Base-by-base conservation (phyloP, 1,284 basidiomycete genomes). In the Grifola frondosa region DNA sequence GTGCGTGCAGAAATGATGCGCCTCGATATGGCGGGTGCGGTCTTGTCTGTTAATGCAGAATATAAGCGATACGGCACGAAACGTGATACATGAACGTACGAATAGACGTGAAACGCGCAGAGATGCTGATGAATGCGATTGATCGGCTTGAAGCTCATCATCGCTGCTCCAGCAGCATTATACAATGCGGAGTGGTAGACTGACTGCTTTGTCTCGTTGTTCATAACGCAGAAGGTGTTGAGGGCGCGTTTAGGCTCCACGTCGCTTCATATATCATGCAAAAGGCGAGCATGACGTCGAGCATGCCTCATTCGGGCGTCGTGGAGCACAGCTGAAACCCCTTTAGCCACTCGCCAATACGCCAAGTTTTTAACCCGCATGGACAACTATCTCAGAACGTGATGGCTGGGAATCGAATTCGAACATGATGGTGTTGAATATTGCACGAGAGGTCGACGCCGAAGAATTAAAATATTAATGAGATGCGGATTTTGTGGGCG, bases 71-170 rank as follows among this genome's bases (percentile, higher is more conserved):
- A 8, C 12, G 7, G 13, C 13, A 6, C n/a, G 20, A 34, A 15
- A 15, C 15, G 17, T 13, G 25, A 43, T 11, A 22, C 17, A 12
- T 25, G 25, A 20, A 53, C 64, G 23, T 46, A 69, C 62, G 64
- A 56, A 37, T 68, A 64, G 16, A 59, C 42, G 43, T 71, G 73
- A 42, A 76, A 68, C 5, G 67, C 69, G 49, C 74, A 75, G 6
- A 77, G 60, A 50, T 77, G 74, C 48, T 75, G 71, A 46, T 75
- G 71, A 35, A 74, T 71, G 20, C 62, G 58, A 30, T 71, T 69
- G 32, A 77, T 67, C 8, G 74, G 75, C 28, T 57, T 59, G 55
- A 75, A 71, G 53, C 65, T 71, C 63, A 73, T 75, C 52, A 72
- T 63, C 1, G 63, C 66, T 17, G 59, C 57, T 4, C 66, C 68